These are phyloP conservation scores for Pleurotus salmoneostramineus DNA, from an alignment of 768 basidiomycete species.

Conservation along the genomic window DNA sequence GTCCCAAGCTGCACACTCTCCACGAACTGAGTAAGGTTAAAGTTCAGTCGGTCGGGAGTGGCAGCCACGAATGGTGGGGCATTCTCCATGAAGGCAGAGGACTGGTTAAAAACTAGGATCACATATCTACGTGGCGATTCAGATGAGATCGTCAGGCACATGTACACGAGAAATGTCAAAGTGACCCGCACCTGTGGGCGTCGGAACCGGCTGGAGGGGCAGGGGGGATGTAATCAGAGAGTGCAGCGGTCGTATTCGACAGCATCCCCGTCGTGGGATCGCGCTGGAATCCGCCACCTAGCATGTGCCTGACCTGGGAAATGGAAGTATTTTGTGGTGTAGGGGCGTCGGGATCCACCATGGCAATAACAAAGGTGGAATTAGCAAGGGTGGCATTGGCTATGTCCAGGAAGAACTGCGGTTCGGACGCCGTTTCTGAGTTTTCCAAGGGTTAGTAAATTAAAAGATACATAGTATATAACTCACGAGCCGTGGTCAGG, in stretches of 20 bases:
- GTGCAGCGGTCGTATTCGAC: constrained; percentile 32
- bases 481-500: constrained; percentile 32
- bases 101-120: constrained; percentile 28
- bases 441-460: not conserved
- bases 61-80: constrained; percentile 27
- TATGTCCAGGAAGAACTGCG: constrained; percentile 24
- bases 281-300: constrained; percentile 33
- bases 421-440: constrained; percentile 29
- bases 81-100: constrained; percentile 24
- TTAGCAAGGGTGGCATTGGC: constrained; percentile 19
- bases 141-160: constrained; percentile 11
- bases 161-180: not conserved
- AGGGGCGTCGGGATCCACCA: constrained; percentile 42
- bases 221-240: constrained; percentile 35
- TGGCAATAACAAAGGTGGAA: constrained; percentile 30
- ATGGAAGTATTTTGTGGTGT: constrained; percentile 31
- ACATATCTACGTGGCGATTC: constrained; percentile 22
- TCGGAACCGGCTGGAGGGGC: constrained; percentile 36
- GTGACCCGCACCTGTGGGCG: constrained; percentile 34
- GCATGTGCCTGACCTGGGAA: constrained; percentile 36
- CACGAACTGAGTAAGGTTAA: constrained; percentile 35
- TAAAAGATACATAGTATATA: not conserved
- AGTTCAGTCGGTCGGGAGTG: constrained; percentile 29
- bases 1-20: constrained; percentile 24
- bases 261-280: constrained; percentile 20